phyloP scores from a whole-genome alignment of 805 yeast genomes.

The Candida ulmi region DNA sequence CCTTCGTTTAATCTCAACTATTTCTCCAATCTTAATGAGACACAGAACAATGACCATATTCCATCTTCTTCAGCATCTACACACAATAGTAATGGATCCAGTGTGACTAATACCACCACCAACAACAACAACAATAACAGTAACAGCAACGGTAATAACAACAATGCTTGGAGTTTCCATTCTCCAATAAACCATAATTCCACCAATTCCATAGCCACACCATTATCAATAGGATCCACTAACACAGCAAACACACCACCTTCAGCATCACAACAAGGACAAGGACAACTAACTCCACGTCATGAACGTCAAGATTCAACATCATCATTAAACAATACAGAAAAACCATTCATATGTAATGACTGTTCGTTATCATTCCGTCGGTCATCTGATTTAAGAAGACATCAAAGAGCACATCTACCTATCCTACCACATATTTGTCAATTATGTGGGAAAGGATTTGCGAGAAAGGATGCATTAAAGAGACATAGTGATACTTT shows the following conservation, averaged over 20 bases:
- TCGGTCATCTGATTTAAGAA: constrained; percentile 61
- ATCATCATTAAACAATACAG: constrained; percentile 9
- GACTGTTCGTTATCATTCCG: constrained; percentile 61
- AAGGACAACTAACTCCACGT: neutral
- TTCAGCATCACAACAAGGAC: neutral
- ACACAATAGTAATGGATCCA: too few species aligned
- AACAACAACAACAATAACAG: neutral
- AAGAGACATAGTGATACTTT: constrained; percentile 71
- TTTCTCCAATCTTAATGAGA: constrained; percentile 20
- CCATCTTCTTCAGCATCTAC: neutral
- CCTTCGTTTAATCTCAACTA: constrained; percentile 23
- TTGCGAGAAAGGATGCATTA: constrained; percentile 78
- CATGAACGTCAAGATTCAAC: neutral
- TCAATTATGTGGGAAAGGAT: constrained; percentile 72
- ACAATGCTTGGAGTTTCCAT: neutral
- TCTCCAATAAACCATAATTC: neutral
- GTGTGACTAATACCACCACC: too few species aligned
- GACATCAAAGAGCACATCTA: constrained; percentile 73
- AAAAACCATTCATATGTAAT: constrained; percentile 48
- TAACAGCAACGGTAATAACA: neutral
- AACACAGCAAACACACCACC: neutral
- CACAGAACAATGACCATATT: neutral
- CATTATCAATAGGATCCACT: constrained; percentile 3
- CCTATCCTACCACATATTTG: constrained; percentile 71
- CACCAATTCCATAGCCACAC: constrained; percentile 2